These are phyloP conservation scores for Yamadazyma sp. DNA, from an alignment of 805 yeast species.

Conservation along the genomic window DNA sequence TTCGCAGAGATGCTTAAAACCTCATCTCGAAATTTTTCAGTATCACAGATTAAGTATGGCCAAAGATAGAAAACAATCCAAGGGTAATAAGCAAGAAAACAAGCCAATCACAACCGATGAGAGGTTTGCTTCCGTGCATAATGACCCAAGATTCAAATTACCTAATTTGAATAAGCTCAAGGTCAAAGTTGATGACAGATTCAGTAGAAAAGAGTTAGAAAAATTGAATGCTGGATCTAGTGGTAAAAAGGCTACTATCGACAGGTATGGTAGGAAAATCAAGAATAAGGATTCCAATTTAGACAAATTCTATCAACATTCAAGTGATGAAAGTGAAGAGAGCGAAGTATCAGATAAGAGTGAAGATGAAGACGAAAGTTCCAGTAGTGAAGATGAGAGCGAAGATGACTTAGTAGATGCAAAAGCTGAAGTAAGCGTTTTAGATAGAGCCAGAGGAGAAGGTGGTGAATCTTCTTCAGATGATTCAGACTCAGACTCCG, in stretches of 20 bases:
- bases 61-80: slow-evolving; percentile 11
- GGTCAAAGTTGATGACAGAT: slow-evolving; percentile 82
- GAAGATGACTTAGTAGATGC: slow-evolving; percentile 13
- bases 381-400: slow-evolving; percentile 19
- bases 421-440: neutral
- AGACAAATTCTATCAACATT: slow-evolving; percentile 57
- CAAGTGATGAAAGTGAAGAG: slow-evolving; percentile 22
- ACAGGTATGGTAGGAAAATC: slow-evolving; percentile 81
- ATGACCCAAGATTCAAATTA: slow-evolving; percentile 83
- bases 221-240: slow-evolving; percentile 40
- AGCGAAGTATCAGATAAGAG: slow-evolving; percentile 19
- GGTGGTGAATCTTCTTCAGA: slow-evolving; percentile 18
- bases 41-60: slow-evolving; percentile 5
- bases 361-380: slow-evolving; percentile 26
- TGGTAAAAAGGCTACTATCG: slow-evolving; percentile 67
- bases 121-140: slow-evolving; percentile 74
- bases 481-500: slow-evolving; percentile 11
- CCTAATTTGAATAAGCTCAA: slow-evolving; percentile 69
- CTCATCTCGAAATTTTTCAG: slow-evolving; percentile 8
- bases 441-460: slow-evolving; percentile 71
- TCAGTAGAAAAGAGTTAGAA: slow-evolving; percentile 60
- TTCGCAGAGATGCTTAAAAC: too few species aligned
- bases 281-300: slow-evolving; percentile 49
- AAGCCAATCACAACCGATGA: slow-evolving; percentile 56
- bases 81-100: slow-evolving; percentile 7